Evolutionary conservation across 768 basidiomycete genomes (phyloP).

Genomic region (Cyathus striatus): DNA sequence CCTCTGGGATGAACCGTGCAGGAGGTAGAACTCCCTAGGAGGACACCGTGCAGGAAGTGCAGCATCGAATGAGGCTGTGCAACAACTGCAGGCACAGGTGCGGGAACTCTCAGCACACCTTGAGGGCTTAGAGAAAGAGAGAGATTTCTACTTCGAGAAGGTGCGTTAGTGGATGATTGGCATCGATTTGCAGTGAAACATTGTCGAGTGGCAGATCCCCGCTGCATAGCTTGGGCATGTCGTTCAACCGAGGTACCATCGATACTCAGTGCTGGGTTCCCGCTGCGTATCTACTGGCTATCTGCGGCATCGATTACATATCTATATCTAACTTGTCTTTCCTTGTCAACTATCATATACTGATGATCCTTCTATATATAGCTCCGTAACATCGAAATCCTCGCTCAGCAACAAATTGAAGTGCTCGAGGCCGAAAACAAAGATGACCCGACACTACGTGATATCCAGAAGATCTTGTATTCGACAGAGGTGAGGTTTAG

Average conservation of each 20-base stretch:
- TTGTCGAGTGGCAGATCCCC: too few species aligned
- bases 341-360: too few species aligned
- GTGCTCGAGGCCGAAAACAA: constrained; percentile 48
- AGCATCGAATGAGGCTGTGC: constrained; percentile 61
- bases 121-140: constrained; percentile 93
- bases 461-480: constrained; percentile 92
- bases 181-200: not conserved
- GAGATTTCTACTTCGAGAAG: constrained; percentile 99
- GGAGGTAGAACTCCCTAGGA: constrained; percentile 72
- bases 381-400: constrained; percentile 94
- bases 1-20: constrained; percentile 31
- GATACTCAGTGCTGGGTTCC: too few species aligned
- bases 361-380: too few species aligned
- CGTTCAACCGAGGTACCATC: too few species aligned
- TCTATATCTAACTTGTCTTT: too few species aligned
- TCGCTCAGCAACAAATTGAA: constrained; percentile 80
- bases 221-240: too few species aligned
- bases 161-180: constrained; percentile 33
- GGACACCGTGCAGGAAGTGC: constrained; percentile 66
- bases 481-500: constrained; percentile 79
- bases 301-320: too few species aligned
- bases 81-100: constrained; percentile 69
- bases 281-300: too few species aligned
- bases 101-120: constrained; percentile 77
- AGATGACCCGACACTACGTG: constrained; percentile 56